Conservation (phyloP, 768 basidiomycete species). For the Vararia minispora region DNA sequence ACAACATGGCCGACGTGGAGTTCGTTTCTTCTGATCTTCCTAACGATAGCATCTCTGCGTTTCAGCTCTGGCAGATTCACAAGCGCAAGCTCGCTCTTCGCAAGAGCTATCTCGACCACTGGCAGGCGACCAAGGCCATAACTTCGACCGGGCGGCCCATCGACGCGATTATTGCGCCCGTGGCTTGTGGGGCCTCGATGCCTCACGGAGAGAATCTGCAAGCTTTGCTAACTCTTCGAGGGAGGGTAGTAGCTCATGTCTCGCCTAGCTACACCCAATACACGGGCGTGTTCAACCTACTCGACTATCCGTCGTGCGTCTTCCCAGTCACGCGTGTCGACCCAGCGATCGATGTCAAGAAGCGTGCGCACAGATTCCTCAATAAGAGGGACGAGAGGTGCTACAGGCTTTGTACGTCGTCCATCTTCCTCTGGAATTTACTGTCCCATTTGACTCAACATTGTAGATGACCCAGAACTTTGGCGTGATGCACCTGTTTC, state of each 20-base stretch:
- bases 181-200: slow-evolving; percentile 29
- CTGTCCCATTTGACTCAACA: too few relatives aligned
- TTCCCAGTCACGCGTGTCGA: slow-evolving; percentile 42
- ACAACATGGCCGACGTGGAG: slow-evolving; percentile 7
- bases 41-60: slow-evolving; percentile 8
- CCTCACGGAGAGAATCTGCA: slow-evolving; percentile 34
- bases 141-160: slow-evolving; percentile 41
- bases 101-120: slow-evolving; percentile 36
- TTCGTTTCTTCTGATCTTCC: background rate
- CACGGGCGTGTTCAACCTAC: slow-evolving; percentile 34
- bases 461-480: slow-evolving; percentile 32
- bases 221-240: slow-evolving; percentile 10
- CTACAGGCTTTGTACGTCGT: slow-evolving; percentile 33
- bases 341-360: slow-evolving; percentile 25
- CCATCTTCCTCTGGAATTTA: background rate
- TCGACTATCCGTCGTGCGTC: slow-evolving; percentile 31
- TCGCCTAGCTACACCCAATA: slow-evolving; percentile 27
- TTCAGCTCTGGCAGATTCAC: slow-evolving; percentile 37
- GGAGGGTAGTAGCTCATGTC: slow-evolving; percentile 13
- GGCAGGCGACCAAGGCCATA: slow-evolving; percentile 30
- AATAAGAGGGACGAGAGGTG: slow-evolving; percentile 31
- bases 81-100: slow-evolving; percentile 27
- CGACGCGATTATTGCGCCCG: slow-evolving; percentile 40
- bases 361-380: slow-evolving; percentile 27
- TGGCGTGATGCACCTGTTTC: slow-evolving; percentile 35